A percentile compares a stretch with the other conserved stretches of the same genome.
These are phyloP conservation scores for Oryza nivara DNA, from an alignment of 176 grass and related monocot species.

Conservation along the genomic window DNA sequence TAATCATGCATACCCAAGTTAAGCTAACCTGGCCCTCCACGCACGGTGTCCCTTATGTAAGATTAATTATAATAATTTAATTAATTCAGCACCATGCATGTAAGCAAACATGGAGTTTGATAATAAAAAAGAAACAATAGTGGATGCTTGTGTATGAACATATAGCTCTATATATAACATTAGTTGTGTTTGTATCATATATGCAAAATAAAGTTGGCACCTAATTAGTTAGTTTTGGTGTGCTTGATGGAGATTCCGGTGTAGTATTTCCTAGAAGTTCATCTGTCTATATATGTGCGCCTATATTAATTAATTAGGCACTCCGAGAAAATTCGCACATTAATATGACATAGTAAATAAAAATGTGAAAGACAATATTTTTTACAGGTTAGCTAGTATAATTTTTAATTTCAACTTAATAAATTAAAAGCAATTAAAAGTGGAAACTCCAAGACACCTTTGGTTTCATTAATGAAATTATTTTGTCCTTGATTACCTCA, in stretches of 20 bases:
- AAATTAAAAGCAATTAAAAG: background rate
- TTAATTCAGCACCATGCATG: background rate
- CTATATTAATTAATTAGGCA: background rate
- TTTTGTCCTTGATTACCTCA: background rate
- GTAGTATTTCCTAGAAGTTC: background rate
- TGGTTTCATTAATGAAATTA: background rate
- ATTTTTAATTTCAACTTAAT: background rate
- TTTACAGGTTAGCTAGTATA: no score
- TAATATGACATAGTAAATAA: no score
- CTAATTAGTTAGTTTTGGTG: background rate
- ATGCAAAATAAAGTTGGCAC: background rate
- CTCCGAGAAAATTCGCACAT: no score
- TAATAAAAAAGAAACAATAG: background rate
- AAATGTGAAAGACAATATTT: no score
- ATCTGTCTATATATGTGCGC: background rate
- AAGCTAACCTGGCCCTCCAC: slow-evolving; percentile 2
- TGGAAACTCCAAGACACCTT: background rate
- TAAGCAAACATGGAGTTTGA: background rate
- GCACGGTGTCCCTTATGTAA: slow-evolving; percentile 21
- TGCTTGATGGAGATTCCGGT: background rate
- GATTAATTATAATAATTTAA: background rate
- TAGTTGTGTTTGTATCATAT: background rate
- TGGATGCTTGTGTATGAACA: background rate
- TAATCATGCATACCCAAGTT: background rate
- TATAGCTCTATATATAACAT: background rate